A percentile compares a stretch with the other conserved stretches of the same genome.
phyloP scores from a whole-genome alignment of 805 yeast genomes.

The Nakazawaea laoshanensis region DNA sequence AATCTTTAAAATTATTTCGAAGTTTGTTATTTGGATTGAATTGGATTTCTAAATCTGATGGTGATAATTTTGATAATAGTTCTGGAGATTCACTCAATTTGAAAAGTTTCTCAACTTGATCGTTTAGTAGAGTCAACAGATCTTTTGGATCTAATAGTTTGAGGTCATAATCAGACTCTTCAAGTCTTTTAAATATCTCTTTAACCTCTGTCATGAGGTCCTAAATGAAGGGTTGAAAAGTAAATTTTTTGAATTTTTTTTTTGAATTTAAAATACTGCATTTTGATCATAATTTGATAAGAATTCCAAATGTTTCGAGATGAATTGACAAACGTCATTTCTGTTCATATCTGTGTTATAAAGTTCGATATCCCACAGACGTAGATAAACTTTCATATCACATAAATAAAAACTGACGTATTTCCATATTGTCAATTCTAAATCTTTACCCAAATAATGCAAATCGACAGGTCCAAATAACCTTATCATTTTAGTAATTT shows the following conservation, averaged over 20 bases:
- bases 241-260: too few species aligned
- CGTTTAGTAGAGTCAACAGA: too few species aligned
- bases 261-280: too few species aligned
- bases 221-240: too few species aligned
- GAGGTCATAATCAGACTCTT: too few species aligned
- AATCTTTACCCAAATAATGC: slow-evolving; percentile 25
- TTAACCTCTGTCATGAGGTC: too few species aligned
- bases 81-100: too few species aligned
- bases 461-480: slow-evolving; percentile 17
- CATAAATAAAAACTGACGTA: slow-evolving; percentile 24
- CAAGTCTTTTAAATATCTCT: too few species aligned
- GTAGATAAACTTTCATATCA: slow-evolving; percentile 16
- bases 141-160: too few species aligned
- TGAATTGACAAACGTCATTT: slow-evolving; percentile 41
- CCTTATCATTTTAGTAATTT: slow-evolving; percentile 15
- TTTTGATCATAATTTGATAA: slow-evolving; percentile 20
- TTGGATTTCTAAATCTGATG: background rate
- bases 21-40: slow-evolving; percentile 3
- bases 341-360: slow-evolving; percentile 19
- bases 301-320: slow-evolving; percentile 35
- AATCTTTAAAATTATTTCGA: slow-evolving; percentile 6
- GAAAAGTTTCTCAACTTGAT: too few species aligned
- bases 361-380: slow-evolving; percentile 13
- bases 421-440: slow-evolving; percentile 24
- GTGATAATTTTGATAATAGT: too few species aligned